Percentiles rank a stretch among this genome's conserved stretches.
Conservation (phyloP, 257 asterid species). For the Ajuga chamaepitys region DNA sequence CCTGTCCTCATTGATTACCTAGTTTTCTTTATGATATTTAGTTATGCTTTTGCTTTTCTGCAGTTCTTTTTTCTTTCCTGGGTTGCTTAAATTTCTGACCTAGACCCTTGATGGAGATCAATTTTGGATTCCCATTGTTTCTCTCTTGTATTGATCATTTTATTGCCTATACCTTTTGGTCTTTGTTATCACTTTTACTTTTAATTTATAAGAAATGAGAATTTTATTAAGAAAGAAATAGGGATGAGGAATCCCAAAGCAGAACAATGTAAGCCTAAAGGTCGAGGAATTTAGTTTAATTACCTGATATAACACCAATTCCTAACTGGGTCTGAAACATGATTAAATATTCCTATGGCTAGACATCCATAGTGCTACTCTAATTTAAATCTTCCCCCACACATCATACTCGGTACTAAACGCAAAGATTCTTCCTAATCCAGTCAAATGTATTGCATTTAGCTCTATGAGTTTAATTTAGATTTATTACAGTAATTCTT, state of each 20-base stretch:
- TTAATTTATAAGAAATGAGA: neutral
- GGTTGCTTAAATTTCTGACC: neutral
- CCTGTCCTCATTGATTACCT: constrained; percentile 1
- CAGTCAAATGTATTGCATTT: neutral
- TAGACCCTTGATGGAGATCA: neutral
- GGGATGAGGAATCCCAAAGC: no score
- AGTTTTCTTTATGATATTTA: constrained; percentile 6
- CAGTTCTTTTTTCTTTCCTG: neutral
- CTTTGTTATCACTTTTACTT: neutral
- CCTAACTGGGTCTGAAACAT: no score
- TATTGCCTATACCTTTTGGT: neutral
- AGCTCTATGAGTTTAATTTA: neutral
- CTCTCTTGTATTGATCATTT: neutral
- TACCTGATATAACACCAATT: no score
- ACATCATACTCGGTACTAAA: no score
- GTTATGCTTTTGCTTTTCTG: neutral
- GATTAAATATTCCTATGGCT: no score
- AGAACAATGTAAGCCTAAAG: no score
- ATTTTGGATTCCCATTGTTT: neutral
- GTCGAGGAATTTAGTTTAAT: no score
- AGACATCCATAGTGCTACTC: no score
- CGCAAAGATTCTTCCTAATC: neutral
- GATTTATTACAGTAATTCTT: neutral
- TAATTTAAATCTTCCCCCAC: no score
- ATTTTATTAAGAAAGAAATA: no score